Conservation (phyloP, 768 basidiomycete genomes). For the Mycena pura region DNA sequence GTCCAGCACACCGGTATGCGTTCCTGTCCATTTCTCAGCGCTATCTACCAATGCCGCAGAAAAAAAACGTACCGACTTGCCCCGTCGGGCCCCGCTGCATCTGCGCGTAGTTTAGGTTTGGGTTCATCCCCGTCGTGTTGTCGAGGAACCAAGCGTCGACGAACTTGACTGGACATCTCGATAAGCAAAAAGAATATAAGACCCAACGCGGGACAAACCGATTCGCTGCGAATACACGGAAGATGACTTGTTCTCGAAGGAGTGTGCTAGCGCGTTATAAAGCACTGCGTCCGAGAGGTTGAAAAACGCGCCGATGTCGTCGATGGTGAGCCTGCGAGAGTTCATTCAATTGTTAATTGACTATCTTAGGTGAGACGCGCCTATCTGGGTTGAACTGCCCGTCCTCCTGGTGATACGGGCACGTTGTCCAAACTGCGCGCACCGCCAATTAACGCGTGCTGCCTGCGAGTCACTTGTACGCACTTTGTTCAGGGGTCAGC, state of each 20-base stretch:
- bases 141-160: constrained; percentile 69
- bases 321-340: constrained; percentile 56
- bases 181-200: neutral
- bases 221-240: constrained; percentile 49
- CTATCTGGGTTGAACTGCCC: constrained; percentile 75
- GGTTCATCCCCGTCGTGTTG: constrained; percentile 63
- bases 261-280: constrained; percentile 66
- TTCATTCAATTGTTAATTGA: too few species aligned
- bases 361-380: too few species aligned
- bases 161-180: constrained; percentile 43
- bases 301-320: constrained; percentile 62
- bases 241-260: constrained; percentile 45
- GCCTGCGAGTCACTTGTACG: too few species aligned
- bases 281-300: constrained; percentile 64
- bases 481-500: constrained; percentile 60
- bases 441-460: neutral
- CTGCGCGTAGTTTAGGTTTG: constrained; percentile 66
- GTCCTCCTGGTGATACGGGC: constrained; percentile 62
- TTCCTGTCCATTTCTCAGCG: constrained; percentile 38
- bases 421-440: constrained; percentile 60
- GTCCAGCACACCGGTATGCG: constrained; percentile 66
- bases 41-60: constrained; percentile 30
- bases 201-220: constrained; percentile 36
- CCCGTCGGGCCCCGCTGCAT: constrained; percentile 50
- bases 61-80: constrained; percentile 31